Base-by-base conservation (phyloP, 1,284 basidiomycete genomes). In the Agaricales sp. region DNA sequence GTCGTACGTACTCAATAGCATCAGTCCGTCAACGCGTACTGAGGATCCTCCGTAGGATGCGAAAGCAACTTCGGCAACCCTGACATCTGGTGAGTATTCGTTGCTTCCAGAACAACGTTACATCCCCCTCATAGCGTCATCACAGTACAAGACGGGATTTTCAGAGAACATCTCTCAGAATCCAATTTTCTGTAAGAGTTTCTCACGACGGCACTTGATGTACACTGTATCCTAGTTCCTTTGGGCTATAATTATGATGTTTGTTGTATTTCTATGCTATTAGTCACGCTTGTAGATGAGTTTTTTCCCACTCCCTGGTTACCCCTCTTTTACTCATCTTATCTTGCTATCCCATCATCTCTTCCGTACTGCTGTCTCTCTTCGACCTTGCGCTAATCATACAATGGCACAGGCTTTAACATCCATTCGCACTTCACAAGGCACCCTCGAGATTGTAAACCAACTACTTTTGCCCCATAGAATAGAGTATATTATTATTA, bases 391-490 rank as follows among this genome's bases (percentile, higher is more conserved):
- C 18, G n/a, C 13, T 3, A 11, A 6, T 16, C 16, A 25, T 37
- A 48, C 44, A 24, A 45, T 44, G 24, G 60, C 58, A 55, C 35
- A 52, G 19, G 53, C 54, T 1, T 65, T 85, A 44, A 71, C 68
- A 23, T 90, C 87, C 1, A 85, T 92, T 61, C 72, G 77, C 47
- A 75, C 75, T 2, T 71, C 74, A 46, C 74, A 75, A 38, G 77
- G 78, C 59, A 78, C 75, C 56, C 77, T 92, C 54, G 81, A 90
- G 64, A 92, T 93, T 51, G 74, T 92, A 45, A 82, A 93, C 67
- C 90, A 93, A 69, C 77, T 93, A 11, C 66, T 92, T 3, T 71
- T 93, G 2, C 90, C 90, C 0, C 92, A 95, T 62, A 76, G 76
- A 1, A 81, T 84, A 25, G 74, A 82, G 54, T 93, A 82, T 68